Conservation (phyloP, 2,329 filamentous ascomycete species). For the Calonectria naviculata region DNA sequence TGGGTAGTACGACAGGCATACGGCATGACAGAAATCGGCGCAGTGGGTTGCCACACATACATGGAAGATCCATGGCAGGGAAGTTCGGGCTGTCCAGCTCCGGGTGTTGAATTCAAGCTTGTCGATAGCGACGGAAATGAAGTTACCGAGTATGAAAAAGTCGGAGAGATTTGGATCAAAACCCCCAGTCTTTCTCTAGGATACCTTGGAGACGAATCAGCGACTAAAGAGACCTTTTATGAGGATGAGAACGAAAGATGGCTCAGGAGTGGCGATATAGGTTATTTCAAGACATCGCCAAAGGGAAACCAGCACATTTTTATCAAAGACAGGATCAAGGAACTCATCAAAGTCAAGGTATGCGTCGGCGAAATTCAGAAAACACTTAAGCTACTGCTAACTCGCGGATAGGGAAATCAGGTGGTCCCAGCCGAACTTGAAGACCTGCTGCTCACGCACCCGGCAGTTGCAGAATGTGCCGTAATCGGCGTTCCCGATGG, state of each 20-base stretch:
- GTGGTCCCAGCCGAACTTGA: neutral
- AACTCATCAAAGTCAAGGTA: conserved; percentile 1
- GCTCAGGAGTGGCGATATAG: neutral
- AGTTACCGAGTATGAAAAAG: neutral
- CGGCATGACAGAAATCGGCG: neutral
- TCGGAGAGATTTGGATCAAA: neutral
- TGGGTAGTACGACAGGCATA: neutral
- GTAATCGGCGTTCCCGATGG: neutral
- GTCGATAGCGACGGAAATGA: neutral
- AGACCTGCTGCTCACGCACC: neutral
- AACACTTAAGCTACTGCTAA: neutral
- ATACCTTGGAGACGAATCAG: neutral
- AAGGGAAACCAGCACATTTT: neutral
- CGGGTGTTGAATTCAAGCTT: neutral
- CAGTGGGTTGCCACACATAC: neutral
- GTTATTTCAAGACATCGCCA: neutral
- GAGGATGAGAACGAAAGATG: neutral
- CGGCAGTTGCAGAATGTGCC: neutral
- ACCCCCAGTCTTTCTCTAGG: neutral
- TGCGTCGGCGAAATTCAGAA: too few species aligned
- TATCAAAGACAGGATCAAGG: neutral
- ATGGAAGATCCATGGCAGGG: neutral
- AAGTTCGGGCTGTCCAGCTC: neutral
- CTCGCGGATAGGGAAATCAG: neutral
- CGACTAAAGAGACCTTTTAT: neutral